A percentile compares a stretch with the other conserved stretches of the same genome.
Conservation (phyloP, 2,329 filamentous ascomycete species). For the Apiospora sp. region DNA sequence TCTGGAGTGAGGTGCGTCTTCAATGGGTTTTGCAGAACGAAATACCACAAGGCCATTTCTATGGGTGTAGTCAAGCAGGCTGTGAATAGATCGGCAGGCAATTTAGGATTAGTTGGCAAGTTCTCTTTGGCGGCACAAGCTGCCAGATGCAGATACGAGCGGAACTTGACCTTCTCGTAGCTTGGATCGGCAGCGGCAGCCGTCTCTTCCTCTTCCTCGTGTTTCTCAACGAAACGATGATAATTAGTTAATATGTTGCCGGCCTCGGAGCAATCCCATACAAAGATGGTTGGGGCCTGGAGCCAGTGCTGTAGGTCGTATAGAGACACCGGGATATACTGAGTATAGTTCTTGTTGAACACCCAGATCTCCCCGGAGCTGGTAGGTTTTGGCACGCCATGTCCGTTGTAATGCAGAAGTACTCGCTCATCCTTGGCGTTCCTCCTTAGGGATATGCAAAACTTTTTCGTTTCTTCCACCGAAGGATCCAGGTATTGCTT, state of each 20-base stretch:
- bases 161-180: slow-evolving; percentile 78
- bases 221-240: slow-evolving; percentile 92
- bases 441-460: slow-evolving; percentile 85
- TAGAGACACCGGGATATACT: slow-evolving; percentile 96
- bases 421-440: slow-evolving; percentile 97
- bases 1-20: slow-evolving; percentile 76
- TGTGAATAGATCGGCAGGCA: slow-evolving; percentile 95
- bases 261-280: slow-evolving; percentile 97
- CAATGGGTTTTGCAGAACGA: slow-evolving; percentile 89
- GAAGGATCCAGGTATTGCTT: slow-evolving; percentile 97
- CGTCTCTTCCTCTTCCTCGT: slow-evolving; percentile 87
- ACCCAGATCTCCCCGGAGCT: slow-evolving; percentile 98
- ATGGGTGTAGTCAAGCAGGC: slow-evolving; percentile 96
- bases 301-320: slow-evolving; percentile 97
- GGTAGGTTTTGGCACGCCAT: slow-evolving; percentile 95
- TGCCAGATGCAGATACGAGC: slow-evolving; percentile 84
- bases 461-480: slow-evolving; percentile 96
- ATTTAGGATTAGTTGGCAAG: slow-evolving; percentile 89
- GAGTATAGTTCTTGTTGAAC: slow-evolving; percentile 98
- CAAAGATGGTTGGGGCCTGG: slow-evolving; percentile 92
- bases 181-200: slow-evolving; percentile 78
- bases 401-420: slow-evolving; percentile 98
- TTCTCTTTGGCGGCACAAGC: slow-evolving; percentile 92
- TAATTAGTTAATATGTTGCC: slow-evolving; percentile 97
- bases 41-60: slow-evolving; percentile 96